A percentile compares a stretch with the other conserved stretches of the same genome.
Conservation (phyloP, 139 green algal genomes). For the Spirogloea muscicola region DNA sequence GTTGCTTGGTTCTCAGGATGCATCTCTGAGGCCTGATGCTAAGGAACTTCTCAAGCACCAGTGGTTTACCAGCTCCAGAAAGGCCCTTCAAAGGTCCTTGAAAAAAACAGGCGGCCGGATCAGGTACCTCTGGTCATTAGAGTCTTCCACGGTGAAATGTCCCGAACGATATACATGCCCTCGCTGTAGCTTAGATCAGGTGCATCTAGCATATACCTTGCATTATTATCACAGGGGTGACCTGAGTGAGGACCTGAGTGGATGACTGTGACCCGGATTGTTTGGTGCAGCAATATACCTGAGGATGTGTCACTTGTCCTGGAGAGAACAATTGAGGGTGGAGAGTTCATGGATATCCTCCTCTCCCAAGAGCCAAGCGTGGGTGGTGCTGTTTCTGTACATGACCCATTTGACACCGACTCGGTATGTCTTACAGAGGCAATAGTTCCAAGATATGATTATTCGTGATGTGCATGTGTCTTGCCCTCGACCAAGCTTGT, state of each 20-base stretch:
- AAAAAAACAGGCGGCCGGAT: slow-evolving; percentile 12
- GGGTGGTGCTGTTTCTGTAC: not conserved
- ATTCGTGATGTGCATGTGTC: not conserved
- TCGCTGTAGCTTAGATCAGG: too few relatives aligned
- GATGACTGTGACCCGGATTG: too few relatives aligned
- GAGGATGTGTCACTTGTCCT: slow-evolving; percentile 56
- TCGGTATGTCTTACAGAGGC: slow-evolving; percentile 7
- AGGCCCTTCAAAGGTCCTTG: slow-evolving; percentile 64
- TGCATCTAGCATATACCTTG: too few relatives aligned
- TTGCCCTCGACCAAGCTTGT: not conserved
- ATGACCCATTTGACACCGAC: too few relatives aligned
- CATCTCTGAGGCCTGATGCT: slow-evolving; percentile 66
- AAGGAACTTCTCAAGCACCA: slow-evolving; percentile 73
- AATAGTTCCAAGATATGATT: slow-evolving; percentile 1
- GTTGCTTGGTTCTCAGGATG: slow-evolving; percentile 82
- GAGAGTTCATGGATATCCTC: slow-evolving; percentile 1
- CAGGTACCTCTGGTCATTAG: not conserved
- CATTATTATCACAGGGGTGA: too few relatives aligned
- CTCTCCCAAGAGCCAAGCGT: not conserved
- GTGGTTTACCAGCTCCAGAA: slow-evolving; percentile 75
- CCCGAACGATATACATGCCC: too few relatives aligned
- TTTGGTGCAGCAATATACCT: slow-evolving; percentile 6
- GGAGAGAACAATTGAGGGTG: slow-evolving; percentile 51
- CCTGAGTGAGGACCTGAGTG: too few relatives aligned
- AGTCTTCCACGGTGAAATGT: too few relatives aligned